Conservation (phyloP, 257 asterid genomes). For the Solanum piurae region DNA sequence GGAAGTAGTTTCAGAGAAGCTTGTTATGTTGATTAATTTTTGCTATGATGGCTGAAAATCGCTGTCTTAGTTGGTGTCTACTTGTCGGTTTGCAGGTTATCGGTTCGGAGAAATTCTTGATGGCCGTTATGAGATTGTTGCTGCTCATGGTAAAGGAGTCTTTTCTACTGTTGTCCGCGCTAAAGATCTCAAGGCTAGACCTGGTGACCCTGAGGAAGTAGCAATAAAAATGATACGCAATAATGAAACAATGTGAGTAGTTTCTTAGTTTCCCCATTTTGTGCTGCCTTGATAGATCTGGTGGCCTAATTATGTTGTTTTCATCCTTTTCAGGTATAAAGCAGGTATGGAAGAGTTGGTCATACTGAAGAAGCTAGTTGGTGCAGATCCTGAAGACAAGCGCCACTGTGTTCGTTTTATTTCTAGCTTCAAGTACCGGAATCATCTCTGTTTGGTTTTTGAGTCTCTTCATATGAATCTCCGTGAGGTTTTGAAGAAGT, state of each 20-base stretch:
- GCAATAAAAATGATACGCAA: slow-evolving; percentile 93
- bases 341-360: slow-evolving; percentile 97
- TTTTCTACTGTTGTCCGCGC: slow-evolving; percentile 97
- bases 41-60: background rate
- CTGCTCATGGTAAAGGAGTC: slow-evolving; percentile 98
- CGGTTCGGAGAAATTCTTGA: slow-evolving; percentile 95
- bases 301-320: background rate
- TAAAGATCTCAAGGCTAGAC: slow-evolving; percentile 78
- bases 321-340: slow-evolving; percentile 52
- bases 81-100: slow-evolving; percentile 40
- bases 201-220: slow-evolving; percentile 76
- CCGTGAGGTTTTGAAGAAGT: slow-evolving; percentile 97
- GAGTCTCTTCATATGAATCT: slow-evolving; percentile 99
- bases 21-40: background rate
- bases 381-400: slow-evolving; percentile 91
- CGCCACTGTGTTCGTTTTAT: slow-evolving; percentile 94
- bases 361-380: slow-evolving; percentile 82
- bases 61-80: background rate
- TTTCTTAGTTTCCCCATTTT: slow-evolving; percentile 3
- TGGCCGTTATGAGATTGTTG: slow-evolving; percentile 83
- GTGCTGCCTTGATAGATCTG: background rate
- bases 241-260: slow-evolving; percentile 87
- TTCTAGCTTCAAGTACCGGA: slow-evolving; percentile 93
- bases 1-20: background rate
- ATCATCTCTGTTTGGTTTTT: slow-evolving; percentile 98